Base-by-base conservation (phyloP, 129 eudicot genomes). In the Flaveria ramosissima region DNA sequence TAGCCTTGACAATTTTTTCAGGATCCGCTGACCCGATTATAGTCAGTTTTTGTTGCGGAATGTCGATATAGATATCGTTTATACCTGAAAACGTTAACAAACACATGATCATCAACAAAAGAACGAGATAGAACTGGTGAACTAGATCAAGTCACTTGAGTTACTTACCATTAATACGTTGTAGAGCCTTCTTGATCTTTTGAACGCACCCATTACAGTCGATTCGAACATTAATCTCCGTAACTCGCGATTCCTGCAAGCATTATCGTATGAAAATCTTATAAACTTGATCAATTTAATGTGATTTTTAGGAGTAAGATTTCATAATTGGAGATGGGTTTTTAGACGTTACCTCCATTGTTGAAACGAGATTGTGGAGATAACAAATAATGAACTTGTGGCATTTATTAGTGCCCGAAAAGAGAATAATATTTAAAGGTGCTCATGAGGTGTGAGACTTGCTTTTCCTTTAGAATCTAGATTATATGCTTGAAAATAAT, bases 121-220 rank as follows among this genome's bases (percentile, higher is more conserved):
- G 71, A 73, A 51, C 39, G 2, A 3, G 64, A 47, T 43, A 55
- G 41, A 66, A 50, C 13, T 7, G 30, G 41, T 77, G 2, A 56
- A 1, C 26, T 55, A 51, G 39, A 20, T 50, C 62, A 17, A 60
- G 21, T 23, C 42, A 75, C 12, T 23, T 21, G 48, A 77, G 53
- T 59, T 72, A 62, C 90, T 84, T 55, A 89, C 97, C 98, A 46
- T 86, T 74, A 75, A 93, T 87, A 81, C 96, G 83, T 77, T 84
- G 85, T 7, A 94, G 79, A 52, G 96, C 98, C 78, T 87, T 93
- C 86, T 93, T 93, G 87, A 93, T 82, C 86, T 90, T 91, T 79
- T 93, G 97, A 53, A 91, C 98, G 46, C 98, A 93, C 26, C 98
- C 98, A 47, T 93, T 93, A 67, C 98, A 93, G 72, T 93, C 98